phyloP scores from a whole-genome alignment of 495 filamentous ascomycete genomes.

The Friedmanniomyces simplex region DNA sequence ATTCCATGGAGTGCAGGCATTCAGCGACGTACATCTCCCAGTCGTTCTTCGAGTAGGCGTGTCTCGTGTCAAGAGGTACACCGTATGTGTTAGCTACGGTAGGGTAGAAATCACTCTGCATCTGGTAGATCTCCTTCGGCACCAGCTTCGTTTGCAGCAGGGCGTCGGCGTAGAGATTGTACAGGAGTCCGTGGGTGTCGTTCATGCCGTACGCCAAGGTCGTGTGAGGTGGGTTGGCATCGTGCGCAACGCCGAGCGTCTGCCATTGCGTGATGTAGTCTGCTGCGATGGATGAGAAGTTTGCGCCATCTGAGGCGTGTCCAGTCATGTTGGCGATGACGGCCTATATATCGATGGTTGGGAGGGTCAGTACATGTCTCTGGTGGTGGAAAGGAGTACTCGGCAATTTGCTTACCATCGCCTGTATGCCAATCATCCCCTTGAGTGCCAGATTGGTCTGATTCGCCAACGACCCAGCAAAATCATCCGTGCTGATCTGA shows the following conservation, averaged over 20 bases:
- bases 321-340: constrained; percentile 27
- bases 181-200: constrained; percentile 39
- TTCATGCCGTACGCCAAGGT: constrained; percentile 25
- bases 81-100: constrained; percentile 74
- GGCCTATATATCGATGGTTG: too few species aligned
- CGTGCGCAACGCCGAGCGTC: too few species aligned
- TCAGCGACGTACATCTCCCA: constrained; percentile 57
- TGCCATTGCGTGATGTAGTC: constrained; percentile 30
- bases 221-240: too few species aligned
- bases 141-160: constrained; percentile 50
- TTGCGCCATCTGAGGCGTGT: constrained; percentile 21
- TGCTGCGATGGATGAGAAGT: constrained; percentile 28
- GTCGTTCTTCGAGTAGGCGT: constrained; percentile 82
- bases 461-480: constrained; percentile 27
- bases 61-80: constrained; percentile 75
- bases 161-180: constrained; percentile 79
- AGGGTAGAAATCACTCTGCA: constrained; percentile 79
- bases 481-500: constrained; percentile 32
- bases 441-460: constrained; percentile 34
- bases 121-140: constrained; percentile 64
- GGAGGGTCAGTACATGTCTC: background rate
- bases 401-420: constrained; percentile 27
- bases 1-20: background rate
- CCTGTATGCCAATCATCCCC: constrained; percentile 32
- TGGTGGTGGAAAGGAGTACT: constrained; percentile 26